Evolutionary conservation across 1,139 yeast genomes (phyloP), one percentile per base, ranked within the genome.

Genomic region (Kodamaea suecica): DNA sequence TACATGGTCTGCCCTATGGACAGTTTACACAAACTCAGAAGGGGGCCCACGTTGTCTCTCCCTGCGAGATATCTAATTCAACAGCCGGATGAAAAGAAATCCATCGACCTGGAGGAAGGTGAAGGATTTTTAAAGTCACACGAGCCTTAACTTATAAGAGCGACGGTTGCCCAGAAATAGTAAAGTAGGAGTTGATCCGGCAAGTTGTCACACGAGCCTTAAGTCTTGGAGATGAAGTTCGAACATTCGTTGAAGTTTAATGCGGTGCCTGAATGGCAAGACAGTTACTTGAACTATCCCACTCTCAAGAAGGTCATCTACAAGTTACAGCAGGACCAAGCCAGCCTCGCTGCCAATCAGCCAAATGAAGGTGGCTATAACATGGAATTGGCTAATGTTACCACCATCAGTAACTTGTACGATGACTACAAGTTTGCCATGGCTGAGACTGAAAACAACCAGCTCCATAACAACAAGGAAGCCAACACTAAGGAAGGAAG

Each of bases 181-280:
- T 31, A 23, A 28, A 35, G 28, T 24, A 10, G 11, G 5, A 27
- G 30, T 34, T 20, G 19, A 28, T 30, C 31, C 30, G 31, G 38
- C 12, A 21, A 31, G 17, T 14, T 17, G 30, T 36, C 39, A 26
- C 31, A 33, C 36, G 39, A 36, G 31, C 13, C 13, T 19, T 14
- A 29, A 11, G 4, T 11, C 20, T 9, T 15, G 21, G 15, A 29
- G 4, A 83, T 83, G 92, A 83, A 83, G 67, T 83, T 83, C 55
- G 73, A 83, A 33, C 84, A 80, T 47, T 78, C 87, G 25, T 66
- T 83, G 38, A 84, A 81, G 58, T 80, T 83, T 59, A 83, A 83
- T 55, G 84, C 86, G 15, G 90, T 83, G 23, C 90, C 92, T 4
- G 92, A 83, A 51, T 83, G 92, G 90, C 71, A 80, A 35, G 78